These are phyloP conservation scores for Begonia masoniana DNA, from an alignment of 306 rosid genomes.

Conservation along the genomic window DNA sequence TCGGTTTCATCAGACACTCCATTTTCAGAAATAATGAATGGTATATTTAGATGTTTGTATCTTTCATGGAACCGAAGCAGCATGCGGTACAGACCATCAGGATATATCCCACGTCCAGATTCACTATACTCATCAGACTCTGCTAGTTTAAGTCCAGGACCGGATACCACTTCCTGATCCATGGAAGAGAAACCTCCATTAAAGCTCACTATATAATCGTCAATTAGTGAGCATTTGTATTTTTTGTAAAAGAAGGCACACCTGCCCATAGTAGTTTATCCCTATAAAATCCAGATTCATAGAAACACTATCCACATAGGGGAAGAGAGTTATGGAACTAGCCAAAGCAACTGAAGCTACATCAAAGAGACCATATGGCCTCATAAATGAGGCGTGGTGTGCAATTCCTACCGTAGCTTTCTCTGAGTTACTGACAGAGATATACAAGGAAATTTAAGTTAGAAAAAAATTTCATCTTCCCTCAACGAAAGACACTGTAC, in stretches of 20 bases:
- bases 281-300: constrained; percentile 79
- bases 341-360: constrained; percentile 69
- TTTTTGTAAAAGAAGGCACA: constrained; percentile 18
- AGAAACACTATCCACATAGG: constrained; percentile 68
- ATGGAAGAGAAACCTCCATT: constrained; percentile 5
- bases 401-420: constrained; percentile 58
- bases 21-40: constrained; percentile 77
- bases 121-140: constrained; percentile 91
- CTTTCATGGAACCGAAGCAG: constrained; percentile 87
- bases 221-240: neutral
- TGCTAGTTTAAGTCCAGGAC: constrained; percentile 76
- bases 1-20: constrained; percentile 89
- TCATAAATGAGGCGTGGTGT: constrained; percentile 91
- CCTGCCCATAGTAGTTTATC: constrained; percentile 96
- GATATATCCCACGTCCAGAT: constrained; percentile 98
- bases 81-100: constrained; percentile 89
- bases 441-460: no score
- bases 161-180: constrained; percentile 63
- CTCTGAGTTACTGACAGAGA: constrained; percentile 17
- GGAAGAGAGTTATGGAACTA: constrained; percentile 67
- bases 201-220: neutral
- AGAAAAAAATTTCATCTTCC: no score
- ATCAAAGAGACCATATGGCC: constrained; percentile 87
- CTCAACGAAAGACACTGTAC: no score
- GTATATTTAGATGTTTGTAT: constrained; percentile 71